phyloP scores from a whole-genome alignment of 352 stramenopile genomes.

The Phytophthora sp. region DNA sequence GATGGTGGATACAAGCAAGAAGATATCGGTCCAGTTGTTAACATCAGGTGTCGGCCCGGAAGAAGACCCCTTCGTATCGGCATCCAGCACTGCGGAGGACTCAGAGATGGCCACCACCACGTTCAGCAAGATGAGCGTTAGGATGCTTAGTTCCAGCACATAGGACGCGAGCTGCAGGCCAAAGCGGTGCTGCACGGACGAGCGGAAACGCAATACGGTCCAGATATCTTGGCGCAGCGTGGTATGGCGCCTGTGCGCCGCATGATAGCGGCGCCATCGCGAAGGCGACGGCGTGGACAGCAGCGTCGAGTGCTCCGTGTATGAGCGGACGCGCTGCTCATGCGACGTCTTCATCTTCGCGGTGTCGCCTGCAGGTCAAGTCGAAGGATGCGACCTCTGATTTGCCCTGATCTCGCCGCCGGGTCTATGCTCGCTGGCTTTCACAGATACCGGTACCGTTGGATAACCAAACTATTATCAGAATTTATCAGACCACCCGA shows the following conservation, averaged over 20 bases:
- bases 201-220: slow-evolving; percentile 65
- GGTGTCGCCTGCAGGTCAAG: slow-evolving; percentile 9
- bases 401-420: slow-evolving; percentile 12
- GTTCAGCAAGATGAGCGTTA: slow-evolving; percentile 67
- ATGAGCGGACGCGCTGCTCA: slow-evolving; percentile 28
- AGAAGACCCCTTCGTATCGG: slow-evolving; percentile 6
- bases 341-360: slow-evolving; percentile 25
- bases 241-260: slow-evolving; percentile 3
- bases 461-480: neutral
- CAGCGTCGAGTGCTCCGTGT: slow-evolving; percentile 41
- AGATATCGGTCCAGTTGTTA: slow-evolving; percentile 50
- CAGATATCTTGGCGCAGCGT: slow-evolving; percentile 58
- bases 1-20: slow-evolving; percentile 59
- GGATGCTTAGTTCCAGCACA: slow-evolving; percentile 54
- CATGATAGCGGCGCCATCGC: slow-evolving; percentile 21
- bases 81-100: slow-evolving; percentile 34
- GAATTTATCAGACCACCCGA: neutral
- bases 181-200: slow-evolving; percentile 48
- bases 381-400: slow-evolving; percentile 1
- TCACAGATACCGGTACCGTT: slow-evolving; percentile 8
- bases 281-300: slow-evolving; percentile 28
- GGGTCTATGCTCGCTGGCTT: slow-evolving; percentile 9
- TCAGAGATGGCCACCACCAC: slow-evolving; percentile 63
- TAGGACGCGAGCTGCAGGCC: slow-evolving; percentile 61
- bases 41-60: slow-evolving; percentile 4